A percentile compares a stretch with the other conserved stretches of the same genome.
Conservation (phyloP, 192 early-diverging fungal genomes). For the Geranomyces michiganensis region DNA sequence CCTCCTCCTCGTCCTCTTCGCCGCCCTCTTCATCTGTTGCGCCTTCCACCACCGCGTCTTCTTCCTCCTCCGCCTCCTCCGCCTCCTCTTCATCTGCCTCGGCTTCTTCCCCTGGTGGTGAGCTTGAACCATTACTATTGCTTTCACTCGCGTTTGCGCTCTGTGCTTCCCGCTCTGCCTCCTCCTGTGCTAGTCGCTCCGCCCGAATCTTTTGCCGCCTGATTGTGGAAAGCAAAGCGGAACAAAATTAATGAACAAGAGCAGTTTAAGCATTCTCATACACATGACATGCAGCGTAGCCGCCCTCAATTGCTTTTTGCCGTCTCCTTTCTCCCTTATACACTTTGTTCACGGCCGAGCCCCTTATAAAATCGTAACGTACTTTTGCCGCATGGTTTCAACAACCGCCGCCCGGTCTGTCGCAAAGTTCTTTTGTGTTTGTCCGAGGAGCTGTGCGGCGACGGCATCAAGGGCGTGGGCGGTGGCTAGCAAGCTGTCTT, state of each 20-base stretch:
- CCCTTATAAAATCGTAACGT: too few relatives aligned
- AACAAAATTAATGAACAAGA: too few relatives aligned
- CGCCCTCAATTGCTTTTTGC: too few relatives aligned
- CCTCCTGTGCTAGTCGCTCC: not conserved
- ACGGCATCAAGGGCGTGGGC: conserved; percentile 10
- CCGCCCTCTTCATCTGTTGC: not conserved
- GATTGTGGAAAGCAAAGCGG: not conserved
- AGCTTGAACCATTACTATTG: not conserved
- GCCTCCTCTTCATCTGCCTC: conserved; percentile 6
- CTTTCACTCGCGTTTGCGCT: not conserved
- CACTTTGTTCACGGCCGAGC: too few relatives aligned
- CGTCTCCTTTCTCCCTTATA: too few relatives aligned
- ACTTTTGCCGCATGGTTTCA: conserved; percentile 16
- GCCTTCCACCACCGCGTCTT: not conserved
- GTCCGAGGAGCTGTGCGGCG: conserved; percentile 13
- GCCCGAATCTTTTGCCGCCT: not conserved
- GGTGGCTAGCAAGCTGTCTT: not conserved
- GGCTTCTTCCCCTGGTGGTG: not conserved
- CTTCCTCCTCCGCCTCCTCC: not conserved
- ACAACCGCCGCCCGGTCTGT: not conserved
- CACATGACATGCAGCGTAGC: too few relatives aligned
- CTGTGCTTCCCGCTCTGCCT: not conserved
- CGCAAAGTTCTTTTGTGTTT: conserved; percentile 2
- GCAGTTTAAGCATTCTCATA: too few relatives aligned
- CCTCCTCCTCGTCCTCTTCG: not conserved